These are phyloP conservation scores for Eurotiales sp. DNA, from an alignment of 2,329 filamentous ascomycete genomes.

Conservation along the genomic window DNA sequence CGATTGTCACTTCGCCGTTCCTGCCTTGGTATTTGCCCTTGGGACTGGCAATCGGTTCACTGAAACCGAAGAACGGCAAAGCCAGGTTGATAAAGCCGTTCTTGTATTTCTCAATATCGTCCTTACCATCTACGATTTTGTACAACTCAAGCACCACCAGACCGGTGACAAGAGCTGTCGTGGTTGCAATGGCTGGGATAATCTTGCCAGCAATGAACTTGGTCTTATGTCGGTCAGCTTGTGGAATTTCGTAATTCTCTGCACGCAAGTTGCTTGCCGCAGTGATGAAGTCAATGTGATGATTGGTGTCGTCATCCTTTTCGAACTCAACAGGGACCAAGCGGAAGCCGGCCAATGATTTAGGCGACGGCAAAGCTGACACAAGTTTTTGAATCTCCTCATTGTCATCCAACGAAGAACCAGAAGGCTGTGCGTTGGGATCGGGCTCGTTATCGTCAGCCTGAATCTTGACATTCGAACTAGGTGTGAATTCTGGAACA, in stretches of 20 bases:
- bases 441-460: conserved; percentile 93
- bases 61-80: conserved; percentile 96
- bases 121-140: conserved; percentile 95
- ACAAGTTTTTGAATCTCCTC: conserved; percentile 72
- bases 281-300: conserved; percentile 99
- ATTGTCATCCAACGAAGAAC: conserved; percentile 62
- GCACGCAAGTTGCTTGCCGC: conserved; percentile 94
- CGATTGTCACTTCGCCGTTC: conserved; percentile 71
- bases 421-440: conserved; percentile 65
- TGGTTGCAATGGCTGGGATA: conserved; percentile 96
- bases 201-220: conserved; percentile 99
- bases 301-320: conserved; percentile 96
- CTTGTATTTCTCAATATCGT: conserved; percentile 98
- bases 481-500: conserved; percentile 89
- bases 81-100: conserved; percentile 98
- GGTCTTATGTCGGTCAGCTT: conserved; percentile 92
- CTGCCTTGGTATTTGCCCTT: conserved; percentile 86
- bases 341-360: conserved; percentile 80
- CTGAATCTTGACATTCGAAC: conserved; percentile 91
- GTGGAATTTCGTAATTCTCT: conserved; percentile 95
- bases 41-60: conserved; percentile 88
- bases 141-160: conserved; percentile 88
- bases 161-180: conserved; percentile 90
- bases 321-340: conserved; percentile 92
- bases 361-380: conserved; percentile 70